Conservation (phyloP, 2,329 filamentous ascomycete species). For the Fusarium albidum region DNA sequence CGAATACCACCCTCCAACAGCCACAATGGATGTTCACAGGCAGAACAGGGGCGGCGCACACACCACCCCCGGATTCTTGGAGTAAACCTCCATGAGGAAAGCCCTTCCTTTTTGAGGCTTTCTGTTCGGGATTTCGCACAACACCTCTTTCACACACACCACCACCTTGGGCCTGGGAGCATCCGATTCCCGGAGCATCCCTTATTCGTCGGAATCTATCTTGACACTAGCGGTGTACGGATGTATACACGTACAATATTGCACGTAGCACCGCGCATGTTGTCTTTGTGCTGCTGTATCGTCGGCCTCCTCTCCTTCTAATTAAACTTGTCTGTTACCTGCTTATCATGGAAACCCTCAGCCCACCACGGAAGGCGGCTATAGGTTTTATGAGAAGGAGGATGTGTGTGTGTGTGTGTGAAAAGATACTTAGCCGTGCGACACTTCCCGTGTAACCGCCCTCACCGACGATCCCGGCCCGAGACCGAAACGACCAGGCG, state of each 20-base stretch:
- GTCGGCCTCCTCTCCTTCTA: slow-evolving; percentile 12
- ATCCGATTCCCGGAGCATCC: slow-evolving; percentile 25
- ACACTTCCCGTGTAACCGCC: slow-evolving; percentile 16
- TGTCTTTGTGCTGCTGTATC: slow-evolving; percentile 15
- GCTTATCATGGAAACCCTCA: slow-evolving; percentile 22
- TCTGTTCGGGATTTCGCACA: slow-evolving; percentile 27
- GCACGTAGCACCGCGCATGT: slow-evolving; percentile 17
- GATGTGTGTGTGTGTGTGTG: too few relatives aligned
- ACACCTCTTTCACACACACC: slow-evolving; percentile 35
- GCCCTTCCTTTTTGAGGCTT: slow-evolving; percentile 6
- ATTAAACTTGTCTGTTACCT: slow-evolving; percentile 24
- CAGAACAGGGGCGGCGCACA: slow-evolving; percentile 28
- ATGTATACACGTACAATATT: slow-evolving; percentile 30
- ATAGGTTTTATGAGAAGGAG: slow-evolving; percentile 11
- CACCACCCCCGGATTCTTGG: slow-evolving; percentile 32
- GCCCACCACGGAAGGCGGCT: slow-evolving; percentile 24
- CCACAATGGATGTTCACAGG: too few relatives aligned
- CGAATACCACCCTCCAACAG: slow-evolving; percentile 32
- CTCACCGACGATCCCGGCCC: slow-evolving; percentile 34
- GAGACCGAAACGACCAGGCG: slow-evolving; percentile 22
- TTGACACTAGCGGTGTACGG: slow-evolving; percentile 40
- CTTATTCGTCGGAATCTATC: slow-evolving; percentile 30
- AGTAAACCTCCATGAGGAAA: slow-evolving; percentile 21
- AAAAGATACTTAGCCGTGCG: not conserved
- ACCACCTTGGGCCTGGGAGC: slow-evolving; percentile 16